phyloP scores from a whole-genome alignment of 495 filamentous ascomycete species.

The Xylaria bambusicola region DNA sequence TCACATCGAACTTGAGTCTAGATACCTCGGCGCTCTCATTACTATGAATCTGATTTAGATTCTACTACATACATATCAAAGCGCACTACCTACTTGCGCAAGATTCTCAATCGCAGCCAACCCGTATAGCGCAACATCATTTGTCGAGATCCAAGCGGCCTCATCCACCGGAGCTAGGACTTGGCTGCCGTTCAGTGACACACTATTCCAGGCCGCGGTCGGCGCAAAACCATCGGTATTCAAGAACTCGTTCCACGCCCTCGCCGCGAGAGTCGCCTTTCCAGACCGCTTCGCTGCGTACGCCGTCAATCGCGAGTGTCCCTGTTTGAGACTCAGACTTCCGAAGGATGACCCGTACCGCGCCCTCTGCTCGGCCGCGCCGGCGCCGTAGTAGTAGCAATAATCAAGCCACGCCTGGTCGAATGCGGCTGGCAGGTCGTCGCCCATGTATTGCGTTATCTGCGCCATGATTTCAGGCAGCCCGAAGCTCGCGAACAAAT shows the following conservation, averaged over 20 bases:
- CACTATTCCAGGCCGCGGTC: constrained; percentile 34
- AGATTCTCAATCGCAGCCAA: constrained; percentile 48
- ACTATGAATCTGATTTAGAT: too few relatives aligned
- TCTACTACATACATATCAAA: too few relatives aligned
- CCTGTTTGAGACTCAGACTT: constrained; percentile 39
- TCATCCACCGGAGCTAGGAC: constrained; percentile 44
- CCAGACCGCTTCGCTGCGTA: constrained; percentile 37
- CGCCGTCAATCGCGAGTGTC: constrained; percentile 49
- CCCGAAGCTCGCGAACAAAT: constrained; percentile 50
- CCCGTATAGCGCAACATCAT: constrained; percentile 48
- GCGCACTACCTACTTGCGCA: constrained; percentile 37
- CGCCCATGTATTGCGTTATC: constrained; percentile 37
- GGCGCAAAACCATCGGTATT: constrained; percentile 40
- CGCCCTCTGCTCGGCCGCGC: constrained; percentile 38
- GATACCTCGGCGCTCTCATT: too few relatives aligned
- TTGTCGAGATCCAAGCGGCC: constrained; percentile 45
- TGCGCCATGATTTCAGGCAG: constrained; percentile 47
- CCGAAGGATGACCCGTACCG: constrained; percentile 47
- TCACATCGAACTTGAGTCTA: too few relatives aligned
- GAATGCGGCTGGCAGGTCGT: constrained; percentile 34
- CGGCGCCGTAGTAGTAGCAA: constrained; percentile 44
- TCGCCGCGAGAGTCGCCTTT: constrained; percentile 37
- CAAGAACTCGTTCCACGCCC: constrained; percentile 48
- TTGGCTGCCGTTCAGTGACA: constrained; percentile 34
- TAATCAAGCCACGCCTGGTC: constrained; percentile 49